Percentiles rank a stretch among this genome's conserved stretches.
These are phyloP conservation scores for Sedum album DNA, from an alignment of 164 flowering plant species.

Conservation along the genomic window DNA sequence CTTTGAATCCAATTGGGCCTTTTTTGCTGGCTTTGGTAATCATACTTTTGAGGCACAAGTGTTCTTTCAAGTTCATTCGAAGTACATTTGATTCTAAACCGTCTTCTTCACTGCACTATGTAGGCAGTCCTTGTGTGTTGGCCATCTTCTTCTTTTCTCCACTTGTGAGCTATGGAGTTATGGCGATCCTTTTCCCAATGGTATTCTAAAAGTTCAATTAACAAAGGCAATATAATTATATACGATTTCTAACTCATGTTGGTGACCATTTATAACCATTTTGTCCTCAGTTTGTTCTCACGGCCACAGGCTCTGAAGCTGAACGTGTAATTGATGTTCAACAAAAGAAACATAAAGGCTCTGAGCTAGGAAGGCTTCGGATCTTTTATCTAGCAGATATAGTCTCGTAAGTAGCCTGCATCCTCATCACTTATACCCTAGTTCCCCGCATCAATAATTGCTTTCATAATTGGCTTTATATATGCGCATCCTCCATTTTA, in stretches of 20 bases:
- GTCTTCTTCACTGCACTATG: slow-evolving; percentile 10
- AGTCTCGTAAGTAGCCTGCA: slow-evolving; percentile 51
- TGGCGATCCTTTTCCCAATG: slow-evolving; percentile 89
- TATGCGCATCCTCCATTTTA: background rate
- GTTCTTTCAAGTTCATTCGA: background rate
- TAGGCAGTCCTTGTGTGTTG: slow-evolving; percentile 91
- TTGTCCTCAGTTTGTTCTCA: slow-evolving; percentile 69
- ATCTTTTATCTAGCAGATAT: slow-evolving; percentile 68
- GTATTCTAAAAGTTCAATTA: slow-evolving; percentile 25
- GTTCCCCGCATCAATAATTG: background rate
- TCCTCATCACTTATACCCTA: background rate
- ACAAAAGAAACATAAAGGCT: slow-evolving; percentile 46
- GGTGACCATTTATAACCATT: too few relatives aligned
- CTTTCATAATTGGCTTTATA: background rate
- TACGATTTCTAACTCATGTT: background rate
- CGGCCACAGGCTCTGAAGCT: slow-evolving; percentile 62
- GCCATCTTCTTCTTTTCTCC: slow-evolving; percentile 75
- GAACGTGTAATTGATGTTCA: slow-evolving; percentile 43
- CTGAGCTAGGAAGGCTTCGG: slow-evolving; percentile 65
- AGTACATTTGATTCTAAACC: too few relatives aligned
- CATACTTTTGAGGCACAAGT: background rate
- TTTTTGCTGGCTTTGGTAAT: slow-evolving; percentile 90
- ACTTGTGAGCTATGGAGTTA: slow-evolving; percentile 81
- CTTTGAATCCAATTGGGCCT: slow-evolving; percentile 95
- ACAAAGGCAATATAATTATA: background rate